phyloP scores from a whole-genome alignment of 768 basidiomycete genomes.

The Exidia glandulosa region DNA sequence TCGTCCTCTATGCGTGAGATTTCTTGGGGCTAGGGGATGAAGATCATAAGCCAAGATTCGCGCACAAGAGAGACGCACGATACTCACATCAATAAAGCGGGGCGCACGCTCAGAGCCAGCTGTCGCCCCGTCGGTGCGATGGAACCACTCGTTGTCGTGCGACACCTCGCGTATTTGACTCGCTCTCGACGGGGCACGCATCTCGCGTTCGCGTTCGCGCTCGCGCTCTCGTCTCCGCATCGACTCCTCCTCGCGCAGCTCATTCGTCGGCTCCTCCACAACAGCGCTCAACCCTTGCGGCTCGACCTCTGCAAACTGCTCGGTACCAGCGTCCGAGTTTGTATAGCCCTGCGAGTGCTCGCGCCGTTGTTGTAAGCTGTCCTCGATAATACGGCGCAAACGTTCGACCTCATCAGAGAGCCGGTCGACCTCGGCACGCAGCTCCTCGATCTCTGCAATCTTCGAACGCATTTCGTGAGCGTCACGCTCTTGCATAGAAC shows the following conservation, averaged over 20 bases:
- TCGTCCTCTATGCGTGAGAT: conserved; percentile 17
- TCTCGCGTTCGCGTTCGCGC: neutral
- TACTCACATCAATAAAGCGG: conserved; percentile 4
- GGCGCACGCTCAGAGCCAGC: conserved; percentile 22
- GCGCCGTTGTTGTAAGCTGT: conserved; percentile 67
- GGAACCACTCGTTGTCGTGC: neutral
- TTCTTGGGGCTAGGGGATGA: conserved; percentile 3
- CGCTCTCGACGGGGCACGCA: neutral
- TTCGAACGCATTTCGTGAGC: conserved; percentile 45
- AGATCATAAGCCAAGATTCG: neutral
- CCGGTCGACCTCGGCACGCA: conserved; percentile 68
- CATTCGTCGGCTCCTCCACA: conserved; percentile 4
- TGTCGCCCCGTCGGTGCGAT: conserved; percentile 42
- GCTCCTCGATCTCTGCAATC: conserved; percentile 50
- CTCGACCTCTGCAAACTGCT: neutral
- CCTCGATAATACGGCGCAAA: conserved; percentile 76
- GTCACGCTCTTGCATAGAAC: conserved; percentile 52
- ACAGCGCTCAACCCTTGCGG: conserved; percentile 5
- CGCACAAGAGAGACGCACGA: too few species aligned
- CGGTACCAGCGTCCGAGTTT: conserved; percentile 12
- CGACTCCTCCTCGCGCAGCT: neutral
- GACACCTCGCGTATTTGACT: neutral
- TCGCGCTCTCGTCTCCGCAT: conserved; percentile 3
- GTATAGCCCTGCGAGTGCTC: conserved; percentile 12
- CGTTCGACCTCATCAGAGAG: conserved; percentile 80